Conservation (phyloP, 2,329 filamentous ascomycete genomes). For the Coccinonectria pachysandricola region DNA sequence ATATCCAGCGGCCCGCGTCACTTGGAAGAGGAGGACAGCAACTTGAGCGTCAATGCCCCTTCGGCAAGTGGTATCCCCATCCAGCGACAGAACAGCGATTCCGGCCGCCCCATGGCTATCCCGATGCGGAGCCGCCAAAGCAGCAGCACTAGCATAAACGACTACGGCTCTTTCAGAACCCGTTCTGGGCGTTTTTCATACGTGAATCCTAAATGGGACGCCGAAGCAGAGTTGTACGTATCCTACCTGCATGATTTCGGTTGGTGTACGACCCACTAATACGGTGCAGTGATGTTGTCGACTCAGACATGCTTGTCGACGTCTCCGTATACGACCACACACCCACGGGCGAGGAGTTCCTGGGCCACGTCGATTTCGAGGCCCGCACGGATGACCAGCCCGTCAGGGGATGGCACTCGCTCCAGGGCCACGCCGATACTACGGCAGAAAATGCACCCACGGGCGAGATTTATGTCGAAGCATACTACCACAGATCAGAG, state of each 20-base stretch:
- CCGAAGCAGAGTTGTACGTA: slow-evolving; percentile 85
- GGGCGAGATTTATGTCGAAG: slow-evolving; percentile 81
- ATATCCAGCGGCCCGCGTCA: slow-evolving; percentile 77
- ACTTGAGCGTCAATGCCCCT: slow-evolving; percentile 35
- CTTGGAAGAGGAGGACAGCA: slow-evolving; percentile 52
- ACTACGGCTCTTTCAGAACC: slow-evolving; percentile 50
- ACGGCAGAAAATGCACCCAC: slow-evolving; percentile 61
- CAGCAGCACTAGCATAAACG: slow-evolving; percentile 78
- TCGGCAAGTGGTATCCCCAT: slow-evolving; percentile 46
- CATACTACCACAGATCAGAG: slow-evolving; percentile 76
- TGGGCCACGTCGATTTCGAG: slow-evolving; percentile 80
- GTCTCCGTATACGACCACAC: slow-evolving; percentile 86
- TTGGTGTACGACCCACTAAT: slow-evolving; percentile 9
- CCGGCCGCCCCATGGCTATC: slow-evolving; percentile 78
- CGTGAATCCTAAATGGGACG: slow-evolving; percentile 89
- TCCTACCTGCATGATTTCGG: too few species aligned
- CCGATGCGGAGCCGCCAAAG: slow-evolving; percentile 96
- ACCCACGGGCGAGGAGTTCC: slow-evolving; percentile 73
- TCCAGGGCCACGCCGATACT: slow-evolving; percentile 67
- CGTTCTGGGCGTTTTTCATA: slow-evolving; percentile 47
- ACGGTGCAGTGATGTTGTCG: slow-evolving; percentile 76
- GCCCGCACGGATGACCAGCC: slow-evolving; percentile 57
- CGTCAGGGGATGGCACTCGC: slow-evolving; percentile 74
- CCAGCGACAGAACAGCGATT: slow-evolving; percentile 66
- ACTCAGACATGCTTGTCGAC: slow-evolving; percentile 80